Evolutionary conservation across 495 filamentous ascomycete species (phyloP), one percentile per base, ranked within the genome.

Genomic region (Lasiosphaeriaceae sp.): DNA sequence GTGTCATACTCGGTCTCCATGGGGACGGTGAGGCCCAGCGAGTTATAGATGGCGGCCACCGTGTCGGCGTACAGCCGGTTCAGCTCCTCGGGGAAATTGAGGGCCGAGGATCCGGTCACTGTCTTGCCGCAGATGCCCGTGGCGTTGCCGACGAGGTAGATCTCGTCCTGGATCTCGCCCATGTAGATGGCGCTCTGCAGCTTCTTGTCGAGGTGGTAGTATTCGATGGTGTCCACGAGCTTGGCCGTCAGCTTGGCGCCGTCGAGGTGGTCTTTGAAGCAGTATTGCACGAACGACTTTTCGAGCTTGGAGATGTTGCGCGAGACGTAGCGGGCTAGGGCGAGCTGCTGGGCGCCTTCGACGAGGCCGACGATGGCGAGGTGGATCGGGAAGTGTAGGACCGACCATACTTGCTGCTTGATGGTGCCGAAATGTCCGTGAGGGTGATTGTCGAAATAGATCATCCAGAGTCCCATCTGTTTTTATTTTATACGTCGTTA

Each of bases 351-450:
- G 17, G 70, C 65, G 12, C 85, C 84, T 65, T 88, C 85, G 12
- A 86, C 77, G 7, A 82, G 69, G 19, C 86, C 78, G 45, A 88
- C 82, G 31, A 88, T 72, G 11, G 77, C 70, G 11, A 86, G 71
- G 66, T 89, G 86, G 53, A 88, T 81, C 8, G 83, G 84, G 63
- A 86, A 88, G 68, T 88, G 86, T 8, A 83, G 67, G 52, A 82
- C 74, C 9, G 80, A 74, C 86, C 86, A 88, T n/a, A 82, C 66
- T 58, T 85, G 81, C 56, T 86, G 83, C 22, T 71, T 65, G 51
- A 84, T 73, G 47, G 77, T 83, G 56, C 83, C 78, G 50, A 79
- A 75, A 59, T 81, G 66, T 53, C 74, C 59, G 52, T 72, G 68
- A 8, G 73, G 75, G 46, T 77, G 69, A 48, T 77, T 73, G 63